phyloP scores from a whole-genome alignment of 331 rosid species.

The Phaseolus coccineus region DNA sequence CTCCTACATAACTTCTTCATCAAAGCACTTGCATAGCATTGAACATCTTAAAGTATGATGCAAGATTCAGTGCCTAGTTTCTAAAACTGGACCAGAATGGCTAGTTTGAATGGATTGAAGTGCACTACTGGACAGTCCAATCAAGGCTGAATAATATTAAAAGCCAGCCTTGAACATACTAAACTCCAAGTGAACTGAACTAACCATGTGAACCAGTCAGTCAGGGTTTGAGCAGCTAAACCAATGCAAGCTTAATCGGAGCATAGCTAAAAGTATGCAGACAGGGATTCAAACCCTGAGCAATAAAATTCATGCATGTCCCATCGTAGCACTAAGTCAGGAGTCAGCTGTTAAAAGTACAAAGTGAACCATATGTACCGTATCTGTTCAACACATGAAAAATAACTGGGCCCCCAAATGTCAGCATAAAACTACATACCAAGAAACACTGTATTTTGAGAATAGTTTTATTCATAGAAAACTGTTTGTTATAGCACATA shows the following conservation, averaged over 20 bases:
- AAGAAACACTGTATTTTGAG: neutral
- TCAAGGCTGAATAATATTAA: neutral
- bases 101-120: neutral
- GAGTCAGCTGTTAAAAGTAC: neutral
- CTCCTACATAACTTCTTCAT: neutral
- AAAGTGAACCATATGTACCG: neutral
- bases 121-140: neutral
- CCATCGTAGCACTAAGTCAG: neutral
- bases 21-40: slow-evolving; percentile 12
- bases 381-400: neutral
- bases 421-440: neutral
- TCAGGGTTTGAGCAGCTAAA: neutral
- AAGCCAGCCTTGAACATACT: neutral
- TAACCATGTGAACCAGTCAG: no score
- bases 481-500: neutral
- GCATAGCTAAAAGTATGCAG: neutral
- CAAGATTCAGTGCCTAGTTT: slow-evolving; percentile 1
- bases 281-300: neutral
- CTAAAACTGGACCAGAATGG: neutral
- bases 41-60: slow-evolving; percentile 21
- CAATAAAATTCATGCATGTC: neutral
- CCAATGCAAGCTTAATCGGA: neutral
- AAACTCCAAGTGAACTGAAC: neutral
- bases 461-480: neutral
- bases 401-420: neutral